Evolutionary conservation across 2,329 filamentous ascomycete genomes (phyloP).

Genomic region (Fusarium sarcochroum): DNA sequence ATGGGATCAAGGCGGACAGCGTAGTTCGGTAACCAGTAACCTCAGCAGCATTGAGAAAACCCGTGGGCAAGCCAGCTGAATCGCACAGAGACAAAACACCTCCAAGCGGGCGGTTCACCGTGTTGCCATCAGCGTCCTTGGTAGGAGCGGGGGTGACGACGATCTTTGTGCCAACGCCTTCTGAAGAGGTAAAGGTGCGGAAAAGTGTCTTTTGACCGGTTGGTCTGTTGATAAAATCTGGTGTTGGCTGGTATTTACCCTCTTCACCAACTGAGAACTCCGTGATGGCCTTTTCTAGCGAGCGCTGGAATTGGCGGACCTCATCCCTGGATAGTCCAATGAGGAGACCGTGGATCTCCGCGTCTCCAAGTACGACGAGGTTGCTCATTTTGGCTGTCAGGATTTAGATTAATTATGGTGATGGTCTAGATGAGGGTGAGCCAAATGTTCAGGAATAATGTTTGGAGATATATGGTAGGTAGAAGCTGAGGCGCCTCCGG

Average conservation of each 20-base stretch:
- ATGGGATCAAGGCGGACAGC: slow-evolving; percentile 73
- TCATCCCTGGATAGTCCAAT: slow-evolving; percentile 30
- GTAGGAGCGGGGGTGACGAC: slow-evolving; percentile 36
- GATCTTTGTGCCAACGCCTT: slow-evolving; percentile 45
- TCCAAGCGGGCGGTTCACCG: slow-evolving; percentile 14
- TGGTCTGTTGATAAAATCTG: slow-evolving; percentile 41
- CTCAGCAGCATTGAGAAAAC: slow-evolving; percentile 75
- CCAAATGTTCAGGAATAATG: not conserved
- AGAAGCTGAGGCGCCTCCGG: not conserved
- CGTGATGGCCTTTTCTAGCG: slow-evolving; percentile 29
- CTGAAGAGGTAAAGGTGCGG: slow-evolving; percentile 41
- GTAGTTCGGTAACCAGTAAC: slow-evolving; percentile 78
- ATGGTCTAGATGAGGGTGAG: not conserved
- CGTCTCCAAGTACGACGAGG: slow-evolving; percentile 34
- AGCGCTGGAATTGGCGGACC: slow-evolving; percentile 24
- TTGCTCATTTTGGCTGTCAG: slow-evolving; percentile 2
- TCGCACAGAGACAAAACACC: slow-evolving; percentile 38
- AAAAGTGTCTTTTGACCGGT: slow-evolving; percentile 46
- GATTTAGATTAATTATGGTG: not conserved
- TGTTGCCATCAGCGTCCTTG: not conserved
- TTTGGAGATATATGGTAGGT: not conserved
- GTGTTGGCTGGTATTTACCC: slow-evolving; percentile 37
- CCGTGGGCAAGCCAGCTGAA: slow-evolving; percentile 47
- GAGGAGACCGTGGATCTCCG: slow-evolving; percentile 33
- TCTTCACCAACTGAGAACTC: slow-evolving; percentile 37